These are phyloP conservation scores for Kodamaea derodonti DNA, from an alignment of 1,139 yeast species.

Conservation along the genomic window DNA sequence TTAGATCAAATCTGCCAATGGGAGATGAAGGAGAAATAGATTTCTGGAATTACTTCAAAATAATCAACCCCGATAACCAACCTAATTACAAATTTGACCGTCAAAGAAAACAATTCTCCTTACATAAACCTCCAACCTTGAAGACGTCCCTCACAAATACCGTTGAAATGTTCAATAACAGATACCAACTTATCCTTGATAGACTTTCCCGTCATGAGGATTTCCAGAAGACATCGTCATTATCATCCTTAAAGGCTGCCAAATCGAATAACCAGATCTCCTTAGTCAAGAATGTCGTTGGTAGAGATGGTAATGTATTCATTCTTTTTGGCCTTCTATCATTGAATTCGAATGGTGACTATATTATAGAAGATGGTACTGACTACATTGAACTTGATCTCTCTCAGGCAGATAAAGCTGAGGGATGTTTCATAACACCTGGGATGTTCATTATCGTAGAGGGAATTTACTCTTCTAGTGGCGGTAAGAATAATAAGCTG, in stretches of 20 bases:
- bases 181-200: conserved; percentile 64
- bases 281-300: conserved; percentile 75
- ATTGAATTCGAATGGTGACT: conserved; percentile 60
- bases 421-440: conserved; percentile 66
- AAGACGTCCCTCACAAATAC: conserved; percentile 18
- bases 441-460: conserved; percentile 83
- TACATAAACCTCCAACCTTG: conserved; percentile 13
- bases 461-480: conserved; percentile 75
- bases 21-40: conserved; percentile 27
- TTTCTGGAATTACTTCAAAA: conserved; percentile 72
- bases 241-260: conserved; percentile 11
- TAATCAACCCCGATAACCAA: conserved; percentile 63
- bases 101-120: conserved; percentile 60
- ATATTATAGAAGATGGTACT: conserved; percentile 76
- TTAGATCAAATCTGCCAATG: not conserved
- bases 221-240: conserved; percentile 50
- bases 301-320: conserved; percentile 76
- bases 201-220: conserved; percentile 71
- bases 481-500: conserved; percentile 31
- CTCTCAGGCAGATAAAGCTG: conserved; percentile 59
- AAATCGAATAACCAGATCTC: conserved; percentile 53
- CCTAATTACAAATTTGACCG: conserved; percentile 65
- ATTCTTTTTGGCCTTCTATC: conserved; percentile 74
- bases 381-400: conserved; percentile 74
- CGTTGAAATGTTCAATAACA: conserved; percentile 28